Base-by-base conservation (phyloP, 2,329 filamentous ascomycete species). In the Saccharata proteae region DNA sequence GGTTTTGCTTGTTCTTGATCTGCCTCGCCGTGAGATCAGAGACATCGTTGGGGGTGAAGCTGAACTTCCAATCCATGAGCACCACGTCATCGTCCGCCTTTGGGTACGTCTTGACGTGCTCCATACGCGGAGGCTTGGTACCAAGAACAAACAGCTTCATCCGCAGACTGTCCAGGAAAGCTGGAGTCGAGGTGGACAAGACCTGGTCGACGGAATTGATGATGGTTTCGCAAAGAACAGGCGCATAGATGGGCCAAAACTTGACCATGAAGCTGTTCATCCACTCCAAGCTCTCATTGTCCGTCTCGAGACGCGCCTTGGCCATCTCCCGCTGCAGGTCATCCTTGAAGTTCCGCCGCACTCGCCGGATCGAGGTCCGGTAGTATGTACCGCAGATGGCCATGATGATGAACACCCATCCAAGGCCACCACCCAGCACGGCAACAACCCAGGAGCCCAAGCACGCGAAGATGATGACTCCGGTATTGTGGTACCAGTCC, bases 31-130 rank as follows among this genome's bases (percentile, higher is more conserved):
- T 98, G 70, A 98, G 74, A 55, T 98, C 90, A 43, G 81, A 77
- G 3, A 74, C 81, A 55, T 98, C 92, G 43, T 90, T 96, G 19
- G 90, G 90, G 0, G 83, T 96, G 62, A 98, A 98, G 67, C 88
- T 96, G 59, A 98, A 98, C 49, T 93, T 93, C 90, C 90, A 98
- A 54, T 98, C 90, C 90, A 98, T 98, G 48, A 96, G 73, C 24
- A 98, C 84, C 36, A 86, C 77, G 50, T 98, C 90, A 40, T 94
- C 86, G 44, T 94, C 84, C 1, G 82, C 83, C 57, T 90, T 93
- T 36, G 88, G 88, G 46, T 98, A 94, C 0, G 90, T 93, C 66
- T 93, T 96, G 57, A 98, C 90, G 49, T 96, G 86, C 59, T 98
- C 90, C 65, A 98, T 73, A 17, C 90, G 77, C 5, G 92, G 92